These are phyloP conservation scores for Firmiana major DNA, from an alignment of 345 rosid species.

Conservation along the genomic window DNA sequence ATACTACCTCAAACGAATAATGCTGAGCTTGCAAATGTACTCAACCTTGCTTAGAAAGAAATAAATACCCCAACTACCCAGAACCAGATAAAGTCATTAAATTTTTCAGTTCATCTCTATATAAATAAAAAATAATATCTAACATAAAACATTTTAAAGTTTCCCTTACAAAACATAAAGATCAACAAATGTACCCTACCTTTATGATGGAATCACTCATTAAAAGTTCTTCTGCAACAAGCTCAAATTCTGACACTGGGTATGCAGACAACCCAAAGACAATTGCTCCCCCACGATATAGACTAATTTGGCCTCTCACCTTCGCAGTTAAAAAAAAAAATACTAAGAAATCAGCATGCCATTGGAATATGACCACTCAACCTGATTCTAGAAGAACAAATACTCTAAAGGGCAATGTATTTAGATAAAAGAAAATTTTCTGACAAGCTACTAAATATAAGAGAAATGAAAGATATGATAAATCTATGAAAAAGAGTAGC, in stretches of 20 bases:
- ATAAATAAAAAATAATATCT: neutral
- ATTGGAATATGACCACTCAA: neutral
- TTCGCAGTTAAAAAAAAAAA: constrained; percentile 29
- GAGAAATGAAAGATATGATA: neutral
- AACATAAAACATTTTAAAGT: neutral
- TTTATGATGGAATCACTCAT: constrained; percentile 94
- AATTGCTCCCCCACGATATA: constrained; percentile 80
- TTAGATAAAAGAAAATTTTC: neutral
- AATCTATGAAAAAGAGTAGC: constrained; percentile 10
- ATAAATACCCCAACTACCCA: neutral
- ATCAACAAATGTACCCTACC: constrained; percentile 45
- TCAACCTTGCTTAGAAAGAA: neutral
- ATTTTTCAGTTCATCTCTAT: neutral
- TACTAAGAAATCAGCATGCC: constrained; percentile 1
- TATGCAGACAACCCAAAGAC: constrained; percentile 76
- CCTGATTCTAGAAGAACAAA: neutral
- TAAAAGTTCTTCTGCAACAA: constrained; percentile 92
- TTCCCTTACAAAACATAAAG: neutral
- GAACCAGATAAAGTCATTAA: neutral
- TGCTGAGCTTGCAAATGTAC: neutral
- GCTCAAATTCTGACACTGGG: constrained; percentile 97
- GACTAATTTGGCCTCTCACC: constrained; percentile 96
- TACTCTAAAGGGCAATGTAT: neutral
- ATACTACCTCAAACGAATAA: neutral
- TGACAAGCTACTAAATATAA: neutral